Base-by-base conservation (phyloP, 2,329 filamentous ascomycete species). In the Fusarium begoniae region DNA sequence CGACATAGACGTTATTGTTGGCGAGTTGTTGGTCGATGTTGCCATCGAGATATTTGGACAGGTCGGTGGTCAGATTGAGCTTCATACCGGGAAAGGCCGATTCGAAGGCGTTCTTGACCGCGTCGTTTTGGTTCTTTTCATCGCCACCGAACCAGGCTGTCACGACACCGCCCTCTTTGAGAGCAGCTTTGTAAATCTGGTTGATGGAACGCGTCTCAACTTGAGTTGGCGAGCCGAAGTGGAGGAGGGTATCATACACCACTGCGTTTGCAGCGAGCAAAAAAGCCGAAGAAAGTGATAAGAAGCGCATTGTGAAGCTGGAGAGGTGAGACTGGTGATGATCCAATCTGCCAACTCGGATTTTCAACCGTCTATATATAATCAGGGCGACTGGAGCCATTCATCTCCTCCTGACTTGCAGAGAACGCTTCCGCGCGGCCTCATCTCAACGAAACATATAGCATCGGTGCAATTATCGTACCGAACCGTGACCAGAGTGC, bases 391-490 rank as follows among this genome's bases (percentile, higher is more conserved):
- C 26, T 35, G 5, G 2, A 22, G 20, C 14, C 26, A 8, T 30
- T 48, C 13, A 0, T 5, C 24, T 17, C 1, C 20, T 22, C 1
- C 9, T 5, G 14, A 48, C 26, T 30, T 48, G 7, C 3, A 0
- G 1, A 17, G 9, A 30, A 14, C 17, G 20, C 45, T 22, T 6
- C 20, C 26, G 20, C 26, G 45, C 28, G 20, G 26, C 26, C 4
- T n/a, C 14, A n/a, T 48, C 14, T 48, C 10, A 6, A 4, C 26
- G 14, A 11, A 48, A 30, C 12, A 1, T 13, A 6, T 8, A n/a
- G 20, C 2, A n/a, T 30, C 26, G 45, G 45, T 17, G 20, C 20
- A 30, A 48, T 13, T 30, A 30, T 48, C 20, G 14, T 48, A 2
- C 26, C 26, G 20, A 30, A 17, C 3, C 10, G 10, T 48, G 4